Evolutionary conservation across 495 filamentous ascomycete species (phyloP).

Genomic region (Aspergillus sparsus): DNA sequence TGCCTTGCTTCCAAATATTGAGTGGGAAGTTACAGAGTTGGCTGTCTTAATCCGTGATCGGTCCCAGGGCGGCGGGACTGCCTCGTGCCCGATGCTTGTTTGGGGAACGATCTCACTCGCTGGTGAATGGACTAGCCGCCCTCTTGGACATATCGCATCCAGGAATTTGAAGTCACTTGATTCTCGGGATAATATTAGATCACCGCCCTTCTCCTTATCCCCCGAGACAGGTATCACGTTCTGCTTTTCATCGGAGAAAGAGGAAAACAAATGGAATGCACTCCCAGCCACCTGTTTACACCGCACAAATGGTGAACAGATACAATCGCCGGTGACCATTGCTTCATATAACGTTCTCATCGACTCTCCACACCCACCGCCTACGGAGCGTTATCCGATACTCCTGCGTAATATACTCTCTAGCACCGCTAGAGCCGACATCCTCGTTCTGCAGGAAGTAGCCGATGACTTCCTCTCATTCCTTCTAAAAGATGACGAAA

Average conservation of each 20-base stretch:
- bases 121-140: neutral
- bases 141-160: neutral
- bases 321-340: neutral
- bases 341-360: slow-evolving; percentile 9
- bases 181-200: neutral
- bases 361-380: neutral
- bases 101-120: neutral
- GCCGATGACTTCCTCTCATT: slow-evolving; percentile 8
- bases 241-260: neutral
- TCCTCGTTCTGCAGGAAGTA: slow-evolving; percentile 6
- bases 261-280: neutral
- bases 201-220: neutral
- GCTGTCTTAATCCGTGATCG: slow-evolving; percentile 1
- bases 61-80: neutral
- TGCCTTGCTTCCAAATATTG: neutral
- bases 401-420: slow-evolving; percentile 1
- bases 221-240: neutral
- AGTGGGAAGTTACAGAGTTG: neutral
- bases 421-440: neutral
- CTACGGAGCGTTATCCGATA: slow-evolving; percentile 5
- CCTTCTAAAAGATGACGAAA: neutral
- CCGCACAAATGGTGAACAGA: neutral
- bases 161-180: neutral
- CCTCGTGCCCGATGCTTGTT: neutral
- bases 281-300: neutral